Percentiles rank a stretch among this genome's conserved stretches.
These are phyloP conservation scores for Kalaharituber pfeilii DNA, from an alignment of 2,329 filamentous ascomycete species.

Conservation along the genomic window DNA sequence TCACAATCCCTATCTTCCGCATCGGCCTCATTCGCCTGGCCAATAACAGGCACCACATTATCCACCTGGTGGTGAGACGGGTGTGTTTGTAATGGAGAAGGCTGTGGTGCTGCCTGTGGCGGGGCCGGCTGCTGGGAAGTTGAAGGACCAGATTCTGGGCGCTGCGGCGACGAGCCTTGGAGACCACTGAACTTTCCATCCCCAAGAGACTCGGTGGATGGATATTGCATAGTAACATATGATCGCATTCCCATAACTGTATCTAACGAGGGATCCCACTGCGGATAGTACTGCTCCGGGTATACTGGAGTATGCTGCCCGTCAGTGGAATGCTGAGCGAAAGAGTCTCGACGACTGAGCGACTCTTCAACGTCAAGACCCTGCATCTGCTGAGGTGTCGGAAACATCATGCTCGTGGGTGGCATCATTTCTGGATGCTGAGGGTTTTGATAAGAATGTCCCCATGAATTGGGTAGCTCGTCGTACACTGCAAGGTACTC, in stretches of 20 bases:
- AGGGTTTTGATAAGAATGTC: neutral
- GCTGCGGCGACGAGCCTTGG: too few species aligned
- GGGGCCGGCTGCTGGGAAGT: too few species aligned
- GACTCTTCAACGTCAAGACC: slow-evolving; percentile 1
- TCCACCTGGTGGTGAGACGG: too few species aligned
- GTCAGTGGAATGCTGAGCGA: neutral
- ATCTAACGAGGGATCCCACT: neutral
- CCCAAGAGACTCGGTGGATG: neutral
- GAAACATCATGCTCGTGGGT: neutral
- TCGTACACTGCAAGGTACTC: neutral
- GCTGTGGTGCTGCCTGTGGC: neutral
- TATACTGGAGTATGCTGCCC: neutral
- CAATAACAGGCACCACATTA: too few species aligned
- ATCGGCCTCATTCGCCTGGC: neutral
- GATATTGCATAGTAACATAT: neutral
- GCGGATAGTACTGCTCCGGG: neutral
- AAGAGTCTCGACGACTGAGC: neutral
- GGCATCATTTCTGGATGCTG: neutral
- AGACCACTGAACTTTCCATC: too few species aligned
- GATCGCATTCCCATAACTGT: neutral
- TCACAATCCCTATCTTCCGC: neutral
- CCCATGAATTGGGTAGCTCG: neutral
- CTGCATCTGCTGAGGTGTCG: neutral
- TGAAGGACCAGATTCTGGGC: too few species aligned
- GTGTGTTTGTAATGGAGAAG: too few species aligned